These are phyloP conservation scores for Dittrichia graveolens DNA, from an alignment of 129 eudicot genomes.

Conservation along the genomic window DNA sequence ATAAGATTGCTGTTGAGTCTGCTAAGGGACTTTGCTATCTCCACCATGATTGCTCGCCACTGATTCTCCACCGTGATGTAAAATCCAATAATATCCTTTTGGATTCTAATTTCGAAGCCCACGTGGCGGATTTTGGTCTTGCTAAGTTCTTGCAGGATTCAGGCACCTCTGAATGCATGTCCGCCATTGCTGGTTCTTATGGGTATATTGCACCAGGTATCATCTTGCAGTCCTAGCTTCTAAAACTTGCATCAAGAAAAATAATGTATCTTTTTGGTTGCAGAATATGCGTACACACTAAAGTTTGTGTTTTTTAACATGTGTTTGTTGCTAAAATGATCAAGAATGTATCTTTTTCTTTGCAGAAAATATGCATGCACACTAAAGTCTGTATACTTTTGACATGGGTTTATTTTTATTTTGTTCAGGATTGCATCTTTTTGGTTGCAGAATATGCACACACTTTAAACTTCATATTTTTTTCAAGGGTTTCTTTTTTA, in stretches of 20 bases:
- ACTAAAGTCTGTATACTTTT: not conserved
- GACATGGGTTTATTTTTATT: not conserved
- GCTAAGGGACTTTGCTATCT: conserved; percentile 95
- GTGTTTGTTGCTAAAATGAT: conserved; percentile 1
- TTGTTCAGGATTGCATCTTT: conserved; percentile 4
- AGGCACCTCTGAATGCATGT: conserved; percentile 94
- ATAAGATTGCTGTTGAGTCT: conserved; percentile 79
- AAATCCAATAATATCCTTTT: conserved; percentile 84
- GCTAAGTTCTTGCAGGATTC: conserved; percentile 98
- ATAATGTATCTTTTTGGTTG: not conserved
- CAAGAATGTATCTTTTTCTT: not conserved
- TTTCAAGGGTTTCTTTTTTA: conserved; percentile 3
- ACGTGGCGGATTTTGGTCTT: conserved; percentile 98
- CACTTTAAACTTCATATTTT: conserved; percentile 45
- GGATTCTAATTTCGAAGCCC: conserved; percentile 84
- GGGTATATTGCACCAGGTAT: conserved; percentile 98
- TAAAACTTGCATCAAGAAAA: not conserved
- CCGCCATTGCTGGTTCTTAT: conserved; percentile 97
- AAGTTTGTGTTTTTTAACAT: conserved; percentile 3
- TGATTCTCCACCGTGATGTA: conserved; percentile 91
- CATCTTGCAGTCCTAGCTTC: conserved; percentile 2
- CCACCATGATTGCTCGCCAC: conserved; percentile 90
- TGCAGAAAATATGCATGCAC: not conserved
- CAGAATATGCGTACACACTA: not conserved
- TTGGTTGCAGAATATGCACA: conserved; percentile 60